phyloP scores from a whole-genome alignment of 805 yeast species.

The Wickerhamiella musiphila region DNA sequence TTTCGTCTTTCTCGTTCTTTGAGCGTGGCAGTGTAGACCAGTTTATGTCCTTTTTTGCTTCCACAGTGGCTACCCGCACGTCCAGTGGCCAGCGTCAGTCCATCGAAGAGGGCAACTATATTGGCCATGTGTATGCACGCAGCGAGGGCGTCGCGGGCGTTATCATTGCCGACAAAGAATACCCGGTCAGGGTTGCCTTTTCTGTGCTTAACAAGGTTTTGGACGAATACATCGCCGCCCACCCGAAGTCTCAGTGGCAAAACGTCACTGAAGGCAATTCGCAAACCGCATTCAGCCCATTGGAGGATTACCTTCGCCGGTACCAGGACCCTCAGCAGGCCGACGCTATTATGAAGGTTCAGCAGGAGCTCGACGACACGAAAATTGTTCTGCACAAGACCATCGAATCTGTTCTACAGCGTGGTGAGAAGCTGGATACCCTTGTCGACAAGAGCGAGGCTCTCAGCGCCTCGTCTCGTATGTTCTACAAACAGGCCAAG shows the following conservation, averaged over 20 bases:
- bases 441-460: constrained; percentile 93
- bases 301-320: constrained; percentile 54
- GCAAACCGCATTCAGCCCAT: constrained; percentile 35
- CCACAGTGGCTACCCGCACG: constrained; percentile 81
- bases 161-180: constrained; percentile 81
- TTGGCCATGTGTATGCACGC: constrained; percentile 83
- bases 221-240: constrained; percentile 71
- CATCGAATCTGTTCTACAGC: constrained; percentile 78
- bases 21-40: constrained; percentile 72
- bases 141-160: constrained; percentile 86
- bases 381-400: constrained; percentile 92
- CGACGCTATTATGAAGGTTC: constrained; percentile 91
- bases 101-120: constrained; percentile 78
- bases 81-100: constrained; percentile 80
- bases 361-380: constrained; percentile 94
- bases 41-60: constrained; percentile 87
- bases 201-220: constrained; percentile 76
- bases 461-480: constrained; percentile 67
- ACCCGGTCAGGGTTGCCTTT: constrained; percentile 93
- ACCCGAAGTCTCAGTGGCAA: constrained; percentile 54
- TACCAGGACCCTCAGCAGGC: constrained; percentile 97
- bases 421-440: constrained; percentile 92
- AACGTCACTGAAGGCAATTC: constrained; percentile 26
- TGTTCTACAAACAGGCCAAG: constrained; percentile 95
- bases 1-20: constrained; percentile 75